Conservation (phyloP, 306 rosid genomes). For the Prunus mume region DNA sequence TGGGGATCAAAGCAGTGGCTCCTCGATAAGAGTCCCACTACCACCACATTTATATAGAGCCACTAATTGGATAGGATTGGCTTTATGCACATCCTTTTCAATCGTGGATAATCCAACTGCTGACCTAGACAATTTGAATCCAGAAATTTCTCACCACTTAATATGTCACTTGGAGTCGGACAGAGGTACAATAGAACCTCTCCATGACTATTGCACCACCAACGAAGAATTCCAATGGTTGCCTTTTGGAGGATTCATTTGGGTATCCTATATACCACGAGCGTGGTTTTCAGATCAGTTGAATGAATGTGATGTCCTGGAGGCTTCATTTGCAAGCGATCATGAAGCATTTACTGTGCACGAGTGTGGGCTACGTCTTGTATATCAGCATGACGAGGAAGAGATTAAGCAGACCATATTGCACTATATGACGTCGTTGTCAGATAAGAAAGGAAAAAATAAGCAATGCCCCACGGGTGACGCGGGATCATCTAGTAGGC, state of each 20-base stretch:
- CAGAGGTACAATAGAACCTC: background rate
- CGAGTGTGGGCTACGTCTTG: background rate
- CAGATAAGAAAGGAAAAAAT: background rate
- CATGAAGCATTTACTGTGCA: background rate
- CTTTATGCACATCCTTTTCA: constrained; percentile 14
- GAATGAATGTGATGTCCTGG: background rate
- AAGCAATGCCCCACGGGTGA: background rate
- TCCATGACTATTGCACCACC: constrained; percentile 2
- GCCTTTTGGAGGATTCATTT: background rate
- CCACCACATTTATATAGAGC: background rate
- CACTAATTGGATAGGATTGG: constrained; percentile 24
- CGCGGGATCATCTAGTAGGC: background rate
- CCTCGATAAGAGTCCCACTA: background rate
- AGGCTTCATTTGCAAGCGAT: constrained; percentile 9
- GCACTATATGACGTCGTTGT: background rate
- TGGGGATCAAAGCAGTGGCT: background rate
- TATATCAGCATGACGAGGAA: background rate
- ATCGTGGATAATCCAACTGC: background rate
- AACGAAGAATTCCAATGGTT: constrained; percentile 14
- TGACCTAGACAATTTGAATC: background rate
- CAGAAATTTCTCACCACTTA: constrained; percentile 2
- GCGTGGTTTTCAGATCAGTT: background rate
- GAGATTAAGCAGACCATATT: background rate
- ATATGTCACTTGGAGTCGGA: constrained; percentile 17
- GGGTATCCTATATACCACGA: constrained; percentile 14